Evolutionary conservation across 345 rosid genomes (phyloP).

Genomic region (Hirschfeldia incana): DNA sequence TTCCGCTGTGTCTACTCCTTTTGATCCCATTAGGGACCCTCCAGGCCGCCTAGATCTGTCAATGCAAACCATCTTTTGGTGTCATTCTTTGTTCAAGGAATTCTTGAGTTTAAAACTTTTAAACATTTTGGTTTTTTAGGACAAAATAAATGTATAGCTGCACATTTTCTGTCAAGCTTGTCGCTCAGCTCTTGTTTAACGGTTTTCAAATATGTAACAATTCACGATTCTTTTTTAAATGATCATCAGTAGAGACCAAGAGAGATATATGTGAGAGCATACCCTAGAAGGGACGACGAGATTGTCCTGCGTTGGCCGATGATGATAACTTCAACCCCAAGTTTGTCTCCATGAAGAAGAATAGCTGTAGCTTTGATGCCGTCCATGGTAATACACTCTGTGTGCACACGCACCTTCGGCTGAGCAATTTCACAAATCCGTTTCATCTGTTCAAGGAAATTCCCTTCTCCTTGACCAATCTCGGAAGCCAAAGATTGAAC

Average conservation of each 20-base stretch:
- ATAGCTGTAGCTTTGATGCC: constrained; percentile 57
- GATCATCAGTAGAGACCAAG: background rate
- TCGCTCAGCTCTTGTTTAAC: background rate
- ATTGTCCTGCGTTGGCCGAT: constrained; percentile 73
- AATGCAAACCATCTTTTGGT: background rate
- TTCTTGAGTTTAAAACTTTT: background rate
- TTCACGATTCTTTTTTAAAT: background rate
- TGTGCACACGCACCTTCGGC: constrained; percentile 52
- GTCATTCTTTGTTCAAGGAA: background rate
- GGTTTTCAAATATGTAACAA: background rate
- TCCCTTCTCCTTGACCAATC: constrained; percentile 42
- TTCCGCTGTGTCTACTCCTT: constrained; percentile 66
- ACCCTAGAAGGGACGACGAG: constrained; percentile 71
- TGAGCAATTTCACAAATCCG: constrained; percentile 58
- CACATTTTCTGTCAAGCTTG: background rate
- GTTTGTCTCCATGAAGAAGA: constrained; percentile 48
- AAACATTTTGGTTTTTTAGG: background rate
- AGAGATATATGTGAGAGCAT: background rate
- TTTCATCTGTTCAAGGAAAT: constrained; percentile 75
- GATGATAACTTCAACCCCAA: constrained; percentile 61
- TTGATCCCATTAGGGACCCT: constrained; percentile 52
- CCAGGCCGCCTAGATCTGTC: constrained; percentile 51
- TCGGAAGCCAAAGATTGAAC: constrained; percentile 29
- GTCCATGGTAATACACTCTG: constrained; percentile 46
- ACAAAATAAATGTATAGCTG: background rate